Evolutionary conservation across 495 filamentous ascomycete species (phyloP), one percentile per base, ranked within the genome.

Genomic region (Tuber borchii): DNA sequence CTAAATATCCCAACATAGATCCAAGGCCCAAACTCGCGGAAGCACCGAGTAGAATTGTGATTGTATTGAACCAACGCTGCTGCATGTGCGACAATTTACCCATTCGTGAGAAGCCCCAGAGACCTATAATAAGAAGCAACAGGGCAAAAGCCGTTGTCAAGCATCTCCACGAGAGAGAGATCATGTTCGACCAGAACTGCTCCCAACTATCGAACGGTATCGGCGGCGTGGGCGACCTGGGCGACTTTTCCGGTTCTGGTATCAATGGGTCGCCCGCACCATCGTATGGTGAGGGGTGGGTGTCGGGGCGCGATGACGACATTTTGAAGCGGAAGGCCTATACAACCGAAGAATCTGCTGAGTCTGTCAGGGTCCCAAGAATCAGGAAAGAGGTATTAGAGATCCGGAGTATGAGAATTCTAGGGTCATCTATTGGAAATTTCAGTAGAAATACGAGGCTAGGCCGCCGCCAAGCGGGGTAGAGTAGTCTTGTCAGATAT

Each of bases 21-120:
- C 56, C 56, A 65, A 65, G 56, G 14, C 56, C 26, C 26, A 65
- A 65, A 65, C 56, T 65, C 56, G 56, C 56, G 56, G 16, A 65
- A 16, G 56, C 56, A 34, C 26, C 31, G 12, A 65, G 12, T 17
- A 65, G 56, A 34, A 65, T 65, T 31, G 56, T 65, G 31, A 65
- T 6, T 0, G 56, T 2, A 34, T 65, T 65, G 56, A 65, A 65
- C 26, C 56, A 26, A 0, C 56, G 56, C 56, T 65, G 56, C 56
- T 65, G 12, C 26, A 9, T 17, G 26, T n/a, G n/a, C 4, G 56
- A 65, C 26, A 65, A 17, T 34, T 31, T n/a, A 1, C 56, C 56
- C 56, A 34, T 65, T 26, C 56, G 56, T 16, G 56, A 65, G 26
- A 65, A 65, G 26, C 17, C 31, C 26, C 31, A 10, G 56, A 65